These are phyloP conservation scores for Corylus avellana DNA, from an alignment of 306 rosid species.

Conservation along the genomic window DNA sequence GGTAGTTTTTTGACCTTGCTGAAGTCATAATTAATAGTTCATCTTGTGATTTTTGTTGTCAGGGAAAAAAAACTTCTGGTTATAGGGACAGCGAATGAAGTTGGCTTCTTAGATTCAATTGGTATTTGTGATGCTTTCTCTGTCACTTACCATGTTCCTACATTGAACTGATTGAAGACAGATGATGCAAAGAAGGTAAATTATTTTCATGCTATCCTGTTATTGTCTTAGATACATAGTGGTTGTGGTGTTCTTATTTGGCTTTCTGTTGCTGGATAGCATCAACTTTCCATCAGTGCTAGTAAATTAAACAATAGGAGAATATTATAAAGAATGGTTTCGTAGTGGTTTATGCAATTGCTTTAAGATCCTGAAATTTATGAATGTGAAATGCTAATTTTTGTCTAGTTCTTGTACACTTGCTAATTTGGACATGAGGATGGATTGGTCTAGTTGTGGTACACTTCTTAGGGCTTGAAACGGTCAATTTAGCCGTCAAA, in stretches of 20 bases:
- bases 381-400: not conserved
- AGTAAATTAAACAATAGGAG: not conserved
- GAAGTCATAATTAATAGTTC: constrained; percentile 16
- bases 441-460: not conserved
- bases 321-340: not conserved
- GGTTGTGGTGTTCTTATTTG: constrained; percentile 4
- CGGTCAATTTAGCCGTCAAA: too few relatives aligned
- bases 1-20: constrained; percentile 3
- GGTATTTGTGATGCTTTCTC: constrained; percentile 81
- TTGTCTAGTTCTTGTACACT: not conserved
- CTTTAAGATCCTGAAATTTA: not conserved
- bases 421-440: not conserved
- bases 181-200: constrained; percentile 79
- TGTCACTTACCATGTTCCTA: constrained; percentile 76
- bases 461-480: too few relatives aligned
- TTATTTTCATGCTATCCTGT: constrained; percentile 13
- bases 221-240: constrained; percentile 10
- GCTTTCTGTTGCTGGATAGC: not conserved
- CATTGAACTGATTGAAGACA: constrained; percentile 35
- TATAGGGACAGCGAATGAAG: constrained; percentile 86
- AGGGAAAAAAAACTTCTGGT: constrained; percentile 94
- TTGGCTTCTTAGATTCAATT: constrained; percentile 75
- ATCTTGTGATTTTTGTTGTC: constrained; percentile 25
- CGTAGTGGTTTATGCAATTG: not conserved
- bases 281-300: not conserved